These are phyloP conservation scores for Boletus sp. DNA, from an alignment of 768 basidiomycete genomes.

Conservation along the genomic window DNA sequence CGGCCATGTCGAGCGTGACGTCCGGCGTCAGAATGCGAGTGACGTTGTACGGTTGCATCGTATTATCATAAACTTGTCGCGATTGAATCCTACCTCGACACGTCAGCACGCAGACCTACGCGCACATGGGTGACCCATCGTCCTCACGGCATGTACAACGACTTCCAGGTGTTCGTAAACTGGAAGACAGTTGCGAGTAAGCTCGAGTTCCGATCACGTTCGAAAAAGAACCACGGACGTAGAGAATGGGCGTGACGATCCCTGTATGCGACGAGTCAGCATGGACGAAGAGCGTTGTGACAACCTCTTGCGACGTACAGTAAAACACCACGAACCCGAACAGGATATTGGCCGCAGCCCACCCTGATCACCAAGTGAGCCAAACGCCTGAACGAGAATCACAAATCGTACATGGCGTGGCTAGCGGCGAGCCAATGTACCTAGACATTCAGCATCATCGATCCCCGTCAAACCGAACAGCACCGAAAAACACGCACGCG, in stretches of 20 bases:
- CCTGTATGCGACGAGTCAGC: conserved; percentile 14
- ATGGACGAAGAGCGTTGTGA: background rate
- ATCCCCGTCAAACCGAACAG: background rate
- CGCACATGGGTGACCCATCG: too few species aligned
- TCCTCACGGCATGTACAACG: conserved; percentile 57
- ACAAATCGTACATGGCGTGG: conserved; percentile 54
- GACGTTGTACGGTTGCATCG: conserved; percentile 55
- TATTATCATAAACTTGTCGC: conserved; percentile 62
- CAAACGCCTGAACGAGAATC: background rate
- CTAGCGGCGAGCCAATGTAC: conserved; percentile 50
- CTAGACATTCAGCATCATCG: conserved; percentile 8
- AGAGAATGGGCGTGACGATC: conserved; percentile 36
- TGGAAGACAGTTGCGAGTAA: conserved; percentile 2
- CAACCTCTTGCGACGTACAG: conserved; percentile 1
- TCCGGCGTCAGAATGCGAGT: conserved; percentile 52
- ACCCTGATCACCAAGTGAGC: conserved; percentile 40
- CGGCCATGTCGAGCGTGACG: conserved; percentile 50
- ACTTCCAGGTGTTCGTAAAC: conserved; percentile 65
- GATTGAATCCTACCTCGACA: conserved; percentile 50
- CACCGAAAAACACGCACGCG: conserved; percentile 25
- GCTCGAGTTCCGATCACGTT: conserved; percentile 28
- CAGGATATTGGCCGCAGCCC: conserved; percentile 75
- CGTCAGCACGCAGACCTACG: background rate
- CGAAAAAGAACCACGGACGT: conserved; percentile 46
- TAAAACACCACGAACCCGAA: conserved; percentile 70